phyloP scores from a whole-genome alignment of 2,329 filamentous ascomycete genomes.

The Aureobasidium sp. region DNA sequence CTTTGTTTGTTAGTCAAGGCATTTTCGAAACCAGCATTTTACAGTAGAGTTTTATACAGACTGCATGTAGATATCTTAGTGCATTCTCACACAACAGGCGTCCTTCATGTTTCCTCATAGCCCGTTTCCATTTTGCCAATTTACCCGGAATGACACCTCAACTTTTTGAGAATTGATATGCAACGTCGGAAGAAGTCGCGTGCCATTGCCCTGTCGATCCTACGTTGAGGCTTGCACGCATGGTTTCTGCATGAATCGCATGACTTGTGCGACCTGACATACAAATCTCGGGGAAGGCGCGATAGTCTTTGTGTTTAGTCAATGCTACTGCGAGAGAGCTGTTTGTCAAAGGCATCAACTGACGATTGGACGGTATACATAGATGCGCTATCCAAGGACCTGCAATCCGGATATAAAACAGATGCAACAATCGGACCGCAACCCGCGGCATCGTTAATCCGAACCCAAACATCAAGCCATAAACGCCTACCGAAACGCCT shows the following conservation, averaged over 20 bases:
- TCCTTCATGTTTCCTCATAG: no score
- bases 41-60: not conserved
- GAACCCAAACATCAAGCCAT: not conserved
- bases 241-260: not conserved
- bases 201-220: constrained; percentile 1
- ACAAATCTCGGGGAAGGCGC: no score
- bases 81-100: not conserved
- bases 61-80: not conserved
- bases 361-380: not conserved
- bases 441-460: not conserved
- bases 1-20: not conserved
- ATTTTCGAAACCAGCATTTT: not conserved
- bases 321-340: not conserved
- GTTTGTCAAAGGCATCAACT: not conserved
- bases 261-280: not conserved
- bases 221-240: not conserved
- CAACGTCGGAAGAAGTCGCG: constrained; percentile 7
- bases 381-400: not conserved
- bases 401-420: not conserved
- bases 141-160: constrained; percentile 7
- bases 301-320: no score
- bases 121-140: not conserved
- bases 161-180: not conserved
- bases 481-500: not conserved
- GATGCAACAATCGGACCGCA: not conserved